Conservation (phyloP, 2,329 filamentous ascomycete species). For the Colletotrichum eleusines region DNA sequence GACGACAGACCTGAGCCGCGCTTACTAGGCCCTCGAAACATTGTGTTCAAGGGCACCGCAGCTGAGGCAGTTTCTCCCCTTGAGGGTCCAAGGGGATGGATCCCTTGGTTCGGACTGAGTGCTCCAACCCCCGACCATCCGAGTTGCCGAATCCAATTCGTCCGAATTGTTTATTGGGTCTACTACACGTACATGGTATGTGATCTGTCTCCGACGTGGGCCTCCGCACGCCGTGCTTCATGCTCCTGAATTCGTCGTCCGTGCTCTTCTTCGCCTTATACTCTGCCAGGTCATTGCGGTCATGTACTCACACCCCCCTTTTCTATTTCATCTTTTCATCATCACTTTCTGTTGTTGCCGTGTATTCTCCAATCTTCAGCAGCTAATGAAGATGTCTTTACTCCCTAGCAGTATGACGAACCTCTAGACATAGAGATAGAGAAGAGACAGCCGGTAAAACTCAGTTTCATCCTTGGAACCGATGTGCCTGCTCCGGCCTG, state of each 20-base stretch:
- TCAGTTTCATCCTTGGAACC: not conserved
- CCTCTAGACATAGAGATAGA: not conserved
- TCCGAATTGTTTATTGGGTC: slow-evolving; percentile 24
- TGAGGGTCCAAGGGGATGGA: not conserved
- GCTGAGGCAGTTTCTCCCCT: slow-evolving; percentile 15
- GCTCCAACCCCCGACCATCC: slow-evolving; percentile 5
- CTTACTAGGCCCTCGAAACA: slow-evolving; percentile 22
- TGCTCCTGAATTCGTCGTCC: slow-evolving; percentile 19
- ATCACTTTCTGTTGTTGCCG: not conserved
- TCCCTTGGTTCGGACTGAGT: slow-evolving; percentile 23
- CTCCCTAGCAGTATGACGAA: not conserved
- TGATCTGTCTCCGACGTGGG: slow-evolving; percentile 23
- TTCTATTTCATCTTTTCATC: not conserved
- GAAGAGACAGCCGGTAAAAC: not conserved
- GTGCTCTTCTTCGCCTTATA: not conserved
- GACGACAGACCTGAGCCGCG: slow-evolving; percentile 7
- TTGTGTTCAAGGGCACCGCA: slow-evolving; percentile 26
- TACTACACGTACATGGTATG: too few species aligned
- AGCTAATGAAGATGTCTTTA: not conserved
- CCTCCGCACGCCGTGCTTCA: slow-evolving; percentile 26
- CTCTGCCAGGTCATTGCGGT: not conserved
- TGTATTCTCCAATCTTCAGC: not conserved
- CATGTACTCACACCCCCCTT: not conserved
- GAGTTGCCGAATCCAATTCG: slow-evolving; percentile 5
- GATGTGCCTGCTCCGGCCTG: not conserved